Evolutionary conservation across 208 protist genomes (phyloP).

Genomic region (Leishmania arabica): DNA sequence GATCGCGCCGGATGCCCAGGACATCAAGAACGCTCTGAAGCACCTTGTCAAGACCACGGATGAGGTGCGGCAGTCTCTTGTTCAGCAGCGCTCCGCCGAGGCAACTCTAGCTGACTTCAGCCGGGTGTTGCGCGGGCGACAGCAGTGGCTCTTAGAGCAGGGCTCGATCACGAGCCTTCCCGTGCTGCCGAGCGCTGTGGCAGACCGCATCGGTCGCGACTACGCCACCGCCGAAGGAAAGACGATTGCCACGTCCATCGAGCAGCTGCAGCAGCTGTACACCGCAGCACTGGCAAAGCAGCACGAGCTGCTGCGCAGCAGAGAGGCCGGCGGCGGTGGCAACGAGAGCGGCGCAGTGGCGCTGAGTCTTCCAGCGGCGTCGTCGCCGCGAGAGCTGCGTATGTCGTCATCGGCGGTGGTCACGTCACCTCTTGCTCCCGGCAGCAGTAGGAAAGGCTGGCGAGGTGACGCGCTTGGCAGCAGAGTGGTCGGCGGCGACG

Average conservation of each 20-base stretch:
- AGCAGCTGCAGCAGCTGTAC: conserved; percentile 46
- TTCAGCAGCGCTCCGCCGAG: conserved; percentile 45
- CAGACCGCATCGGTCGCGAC: conserved; percentile 50
- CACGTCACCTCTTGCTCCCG: neutral
- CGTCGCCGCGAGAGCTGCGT: conserved; percentile 3
- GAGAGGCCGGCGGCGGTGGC: neutral
- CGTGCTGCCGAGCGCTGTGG: conserved; percentile 34
- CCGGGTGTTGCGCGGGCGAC: conserved; percentile 49
- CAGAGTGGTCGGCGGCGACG: neutral
- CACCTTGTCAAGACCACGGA: conserved; percentile 34
- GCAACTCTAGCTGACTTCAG: conserved; percentile 67
- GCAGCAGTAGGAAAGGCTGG: neutral
- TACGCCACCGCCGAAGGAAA: conserved; percentile 75
- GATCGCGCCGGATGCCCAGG: conserved; percentile 33
- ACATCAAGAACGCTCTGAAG: conserved; percentile 37
- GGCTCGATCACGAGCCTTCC: conserved; percentile 29
- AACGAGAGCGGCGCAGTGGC: neutral
- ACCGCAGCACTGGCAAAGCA: conserved; percentile 1
- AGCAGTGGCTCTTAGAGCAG: conserved; percentile 50
- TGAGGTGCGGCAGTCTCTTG: conserved; percentile 35
- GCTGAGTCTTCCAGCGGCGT: neutral
- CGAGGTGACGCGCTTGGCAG: neutral
- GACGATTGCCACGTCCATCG: conserved; percentile 60
- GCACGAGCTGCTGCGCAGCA: conserved; percentile 8
- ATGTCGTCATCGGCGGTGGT: neutral